These are phyloP conservation scores for Oryza punctata DNA, from an alignment of 176 grass and related monocot species.

Conservation along the genomic window DNA sequence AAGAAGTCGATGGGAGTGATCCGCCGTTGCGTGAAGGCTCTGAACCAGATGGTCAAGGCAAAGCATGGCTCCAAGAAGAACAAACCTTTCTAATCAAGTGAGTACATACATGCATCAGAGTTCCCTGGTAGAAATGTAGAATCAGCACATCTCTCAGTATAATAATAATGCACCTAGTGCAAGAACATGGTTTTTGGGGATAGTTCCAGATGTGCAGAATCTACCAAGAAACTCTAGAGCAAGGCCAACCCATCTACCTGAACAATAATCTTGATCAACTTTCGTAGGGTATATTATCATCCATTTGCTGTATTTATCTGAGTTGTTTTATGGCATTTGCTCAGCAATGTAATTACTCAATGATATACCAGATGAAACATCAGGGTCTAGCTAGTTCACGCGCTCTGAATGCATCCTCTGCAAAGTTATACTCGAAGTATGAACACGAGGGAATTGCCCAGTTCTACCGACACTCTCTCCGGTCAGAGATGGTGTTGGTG, in stretches of 20 bases:
- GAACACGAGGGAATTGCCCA: neutral
- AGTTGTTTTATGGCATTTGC: slow-evolving; percentile 22
- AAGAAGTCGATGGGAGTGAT: slow-evolving; percentile 55
- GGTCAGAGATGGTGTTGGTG: slow-evolving; percentile 36
- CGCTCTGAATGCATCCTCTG: slow-evolving; percentile 4
- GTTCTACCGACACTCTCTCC: slow-evolving; percentile 29
- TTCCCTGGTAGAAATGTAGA: slow-evolving; percentile 26
- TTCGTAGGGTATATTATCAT: neutral
- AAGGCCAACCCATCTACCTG: neutral
- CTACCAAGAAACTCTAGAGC: slow-evolving; percentile 3
- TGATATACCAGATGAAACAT: slow-evolving; percentile 14
- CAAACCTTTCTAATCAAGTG: slow-evolving; percentile 44
- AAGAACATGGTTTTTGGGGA: slow-evolving; percentile 35
- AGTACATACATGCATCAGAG: slow-evolving; percentile 30
- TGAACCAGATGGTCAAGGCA: slow-evolving; percentile 80
- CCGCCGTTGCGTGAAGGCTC: slow-evolving; percentile 66
- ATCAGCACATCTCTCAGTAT: slow-evolving; percentile 37
- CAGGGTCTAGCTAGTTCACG: slow-evolving; percentile 2
- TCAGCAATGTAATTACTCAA: slow-evolving; percentile 2
- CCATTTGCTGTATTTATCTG: neutral
- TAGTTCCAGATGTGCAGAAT: slow-evolving; percentile 19
- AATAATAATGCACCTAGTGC: slow-evolving; percentile 41
- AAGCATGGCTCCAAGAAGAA: slow-evolving; percentile 68
- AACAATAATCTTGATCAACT: slow-evolving; percentile 31
- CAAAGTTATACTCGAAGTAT: slow-evolving; percentile 31